These are phyloP conservation scores for Xylaria castorea DNA, from an alignment of 495 filamentous ascomycete genomes.

Conservation along the genomic window DNA sequence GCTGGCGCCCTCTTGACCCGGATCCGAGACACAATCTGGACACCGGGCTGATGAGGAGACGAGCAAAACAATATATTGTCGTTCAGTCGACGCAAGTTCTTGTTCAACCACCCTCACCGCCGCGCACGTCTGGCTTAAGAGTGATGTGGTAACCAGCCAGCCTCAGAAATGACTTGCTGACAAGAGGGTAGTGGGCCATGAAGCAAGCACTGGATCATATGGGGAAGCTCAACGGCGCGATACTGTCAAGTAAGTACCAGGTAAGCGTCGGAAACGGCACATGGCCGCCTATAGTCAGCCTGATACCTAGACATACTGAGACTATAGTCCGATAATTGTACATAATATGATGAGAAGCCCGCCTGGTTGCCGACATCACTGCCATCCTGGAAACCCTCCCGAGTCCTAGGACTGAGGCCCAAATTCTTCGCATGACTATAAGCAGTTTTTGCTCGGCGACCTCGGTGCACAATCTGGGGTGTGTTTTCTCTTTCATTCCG, in stretches of 20 bases:
- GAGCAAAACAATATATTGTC: neutral
- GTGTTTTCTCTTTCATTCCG: neutral
- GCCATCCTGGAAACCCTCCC: neutral
- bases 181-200: neutral
- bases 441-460: conserved; percentile 1
- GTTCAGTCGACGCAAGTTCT: neutral
- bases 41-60: conserved; percentile 7
- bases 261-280: conserved; percentile 14
- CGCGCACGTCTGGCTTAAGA: neutral
- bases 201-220: neutral
- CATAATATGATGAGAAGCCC: neutral
- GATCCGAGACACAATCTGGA: neutral
- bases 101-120: neutral
- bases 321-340: neutral
- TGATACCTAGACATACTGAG: neutral
- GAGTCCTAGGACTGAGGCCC: neutral
- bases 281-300: conserved; percentile 24
- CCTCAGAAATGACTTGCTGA: neutral
- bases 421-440: neutral
- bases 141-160: neutral
- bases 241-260: neutral
- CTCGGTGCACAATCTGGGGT: neutral
- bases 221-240: neutral
- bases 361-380: conserved; percentile 14
- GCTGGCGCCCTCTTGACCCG: conserved; percentile 4